phyloP scores from a whole-genome alignment of 768 basidiomycete genomes.

The Boletus speciosus region DNA sequence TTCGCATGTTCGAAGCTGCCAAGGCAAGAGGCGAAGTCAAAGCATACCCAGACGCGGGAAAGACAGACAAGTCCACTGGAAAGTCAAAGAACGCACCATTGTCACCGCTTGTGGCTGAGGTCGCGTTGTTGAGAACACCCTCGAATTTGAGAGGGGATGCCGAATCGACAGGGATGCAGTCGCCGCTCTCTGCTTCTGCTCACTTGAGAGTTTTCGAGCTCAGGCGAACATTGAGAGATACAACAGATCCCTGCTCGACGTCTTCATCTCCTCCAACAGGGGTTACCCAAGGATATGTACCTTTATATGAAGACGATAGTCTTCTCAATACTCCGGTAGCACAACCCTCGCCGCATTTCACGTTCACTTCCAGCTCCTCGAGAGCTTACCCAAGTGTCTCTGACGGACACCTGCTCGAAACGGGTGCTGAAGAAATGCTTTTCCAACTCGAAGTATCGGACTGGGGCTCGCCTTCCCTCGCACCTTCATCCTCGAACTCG shows the following conservation, averaged over 20 bases:
- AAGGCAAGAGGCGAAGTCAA: constrained; percentile 28
- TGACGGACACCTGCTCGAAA: not conserved
- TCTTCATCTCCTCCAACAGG: constrained; percentile 27
- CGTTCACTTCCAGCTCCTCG: constrained; percentile 17
- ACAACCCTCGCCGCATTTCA: constrained; percentile 15
- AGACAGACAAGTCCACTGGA: not conserved
- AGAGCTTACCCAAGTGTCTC: constrained; percentile 11
- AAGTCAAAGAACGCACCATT: constrained; percentile 7
- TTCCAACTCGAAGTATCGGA: constrained; percentile 6
- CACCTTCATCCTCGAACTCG: constrained; percentile 1
- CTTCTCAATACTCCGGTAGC: constrained; percentile 3
- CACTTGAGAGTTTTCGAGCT: constrained; percentile 8
- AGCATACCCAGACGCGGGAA: constrained; percentile 6
- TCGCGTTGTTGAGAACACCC: constrained; percentile 17
- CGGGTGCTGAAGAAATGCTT: not conserved
- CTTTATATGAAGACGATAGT: constrained; percentile 16
- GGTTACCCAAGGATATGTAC: constrained; percentile 18
- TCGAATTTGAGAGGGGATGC: not conserved
- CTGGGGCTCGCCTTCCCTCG: not conserved
- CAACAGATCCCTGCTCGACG: constrained; percentile 4
- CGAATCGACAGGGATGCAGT: not conserved
- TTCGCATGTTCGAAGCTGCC: constrained; percentile 28
- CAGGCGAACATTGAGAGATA: constrained; percentile 6
- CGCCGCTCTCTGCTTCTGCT: not conserved
- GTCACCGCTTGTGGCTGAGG: constrained; percentile 18